Conservation (phyloP, 805 yeast species). For the Ogataea parapolymorpha region DNA sequence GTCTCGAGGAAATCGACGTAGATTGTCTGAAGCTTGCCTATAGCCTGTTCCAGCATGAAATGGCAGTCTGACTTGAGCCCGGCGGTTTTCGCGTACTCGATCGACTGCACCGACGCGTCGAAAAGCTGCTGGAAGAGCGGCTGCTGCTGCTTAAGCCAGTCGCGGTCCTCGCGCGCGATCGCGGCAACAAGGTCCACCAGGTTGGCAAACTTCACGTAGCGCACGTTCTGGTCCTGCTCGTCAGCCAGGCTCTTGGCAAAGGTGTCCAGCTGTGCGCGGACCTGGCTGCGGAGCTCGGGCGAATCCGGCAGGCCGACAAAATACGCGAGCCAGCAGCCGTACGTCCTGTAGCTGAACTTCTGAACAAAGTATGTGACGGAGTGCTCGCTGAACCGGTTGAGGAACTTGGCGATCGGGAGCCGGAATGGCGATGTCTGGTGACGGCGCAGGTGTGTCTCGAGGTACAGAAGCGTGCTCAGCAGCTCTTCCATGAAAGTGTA, state of each 20-base stretch:
- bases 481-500: constrained; percentile 87
- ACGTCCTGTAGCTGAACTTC: constrained; percentile 59
- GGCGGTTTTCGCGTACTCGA: constrained; percentile 37
- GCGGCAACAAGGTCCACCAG: constrained; percentile 62
- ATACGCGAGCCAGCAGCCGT: constrained; percentile 65
- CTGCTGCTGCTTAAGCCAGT: constrained; percentile 58
- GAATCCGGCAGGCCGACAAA: constrained; percentile 57
- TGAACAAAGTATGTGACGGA: constrained; percentile 66
- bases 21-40: constrained; percentile 54
- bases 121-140: constrained; percentile 43
- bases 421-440: constrained; percentile 88
- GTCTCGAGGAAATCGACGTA: constrained; percentile 33
- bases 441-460: constrained; percentile 82
- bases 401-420: constrained; percentile 80
- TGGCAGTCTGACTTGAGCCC: constrained; percentile 57
- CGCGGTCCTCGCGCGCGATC: constrained; percentile 38
- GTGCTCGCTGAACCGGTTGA: constrained; percentile 78
- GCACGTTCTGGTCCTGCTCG: constrained; percentile 50
- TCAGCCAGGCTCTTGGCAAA: constrained; percentile 45
- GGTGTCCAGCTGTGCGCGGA: constrained; percentile 48
- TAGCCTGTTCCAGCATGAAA: constrained; percentile 68
- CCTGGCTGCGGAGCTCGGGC: constrained; percentile 50
- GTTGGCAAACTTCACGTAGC: constrained; percentile 67
- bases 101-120: constrained; percentile 41
- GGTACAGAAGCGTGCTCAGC: constrained; percentile 65